A percentile compares a stretch with the other conserved stretches of the same genome.
phyloP scores from a whole-genome alignment of 2,329 filamentous ascomycete species.

The Lecanicillium sp. region DNA sequence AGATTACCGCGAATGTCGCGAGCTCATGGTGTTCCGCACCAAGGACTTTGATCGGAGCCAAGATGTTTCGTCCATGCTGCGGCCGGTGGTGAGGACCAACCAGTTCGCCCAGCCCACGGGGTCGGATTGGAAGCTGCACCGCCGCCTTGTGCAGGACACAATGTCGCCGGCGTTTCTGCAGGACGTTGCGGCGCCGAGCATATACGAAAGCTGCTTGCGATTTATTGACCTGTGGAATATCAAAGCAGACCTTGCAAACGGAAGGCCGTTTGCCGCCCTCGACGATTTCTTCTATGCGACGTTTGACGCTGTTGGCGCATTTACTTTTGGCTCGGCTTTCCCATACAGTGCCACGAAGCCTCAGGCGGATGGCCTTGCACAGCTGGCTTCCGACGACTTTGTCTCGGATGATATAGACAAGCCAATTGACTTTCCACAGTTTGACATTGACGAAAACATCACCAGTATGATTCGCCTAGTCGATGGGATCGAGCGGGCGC shows the following conservation, averaged over 20 bases:
- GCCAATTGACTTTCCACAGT: neutral
- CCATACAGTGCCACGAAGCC: conserved; percentile 12
- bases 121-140: conserved; percentile 23
- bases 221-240: conserved; percentile 26
- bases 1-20: conserved; percentile 16
- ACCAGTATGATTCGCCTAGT: neutral
- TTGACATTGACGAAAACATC: neutral
- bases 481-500: neutral
- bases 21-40: conserved; percentile 16
- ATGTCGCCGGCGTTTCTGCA: conserved; percentile 29
- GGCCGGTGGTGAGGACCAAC: conserved; percentile 13
- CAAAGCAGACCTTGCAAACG: conserved; percentile 20
- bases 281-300: conserved; percentile 23
- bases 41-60: conserved; percentile 18
- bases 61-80: conserved; percentile 1
- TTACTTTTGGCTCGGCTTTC: conserved; percentile 22
- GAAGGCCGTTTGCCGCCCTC: conserved; percentile 22
- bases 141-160: conserved; percentile 25
- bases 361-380: neutral
- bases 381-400: neutral
- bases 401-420: neutral
- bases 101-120: conserved; percentile 25
- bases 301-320: conserved; percentile 27
- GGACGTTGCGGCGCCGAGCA: conserved; percentile 24
- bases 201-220: conserved; percentile 21